Evolutionary conservation across 2,329 filamentous ascomycete genomes (phyloP).

Genomic region (Bipolaris cookei): DNA sequence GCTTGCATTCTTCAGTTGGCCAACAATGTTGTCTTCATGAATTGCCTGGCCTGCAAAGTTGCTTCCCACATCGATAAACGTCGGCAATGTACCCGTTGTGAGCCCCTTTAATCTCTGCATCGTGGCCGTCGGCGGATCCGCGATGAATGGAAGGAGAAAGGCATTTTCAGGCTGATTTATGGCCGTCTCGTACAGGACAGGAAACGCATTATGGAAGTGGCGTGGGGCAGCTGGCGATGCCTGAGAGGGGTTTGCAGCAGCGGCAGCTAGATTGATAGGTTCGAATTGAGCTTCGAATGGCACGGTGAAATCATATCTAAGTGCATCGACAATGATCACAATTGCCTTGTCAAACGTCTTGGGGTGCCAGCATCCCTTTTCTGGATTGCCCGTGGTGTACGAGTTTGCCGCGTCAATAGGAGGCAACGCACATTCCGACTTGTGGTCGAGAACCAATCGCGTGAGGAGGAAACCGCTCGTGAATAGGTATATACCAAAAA

Average conservation of each 20-base stretch:
- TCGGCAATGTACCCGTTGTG: slow-evolving; percentile 92
- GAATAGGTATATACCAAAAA: slow-evolving; percentile 85
- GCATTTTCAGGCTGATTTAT: slow-evolving; percentile 77
- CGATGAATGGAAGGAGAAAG: slow-evolving; percentile 92
- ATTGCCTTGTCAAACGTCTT: slow-evolving; percentile 92
- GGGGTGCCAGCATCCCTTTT: slow-evolving; percentile 91
- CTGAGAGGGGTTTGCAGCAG: slow-evolving; percentile 21
- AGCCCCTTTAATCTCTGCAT: slow-evolving; percentile 90
- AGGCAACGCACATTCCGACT: slow-evolving; percentile 75
- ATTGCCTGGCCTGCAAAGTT: slow-evolving; percentile 96
- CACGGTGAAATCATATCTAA: slow-evolving; percentile 96
- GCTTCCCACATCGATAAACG: slow-evolving; percentile 90
- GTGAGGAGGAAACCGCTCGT: slow-evolving; percentile 94
- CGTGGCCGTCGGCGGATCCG: slow-evolving; percentile 93
- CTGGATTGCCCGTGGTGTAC: slow-evolving; percentile 50
- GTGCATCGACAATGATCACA: slow-evolving; percentile 86
- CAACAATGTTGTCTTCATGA: slow-evolving; percentile 83
- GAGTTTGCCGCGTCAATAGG: slow-evolving; percentile 62
- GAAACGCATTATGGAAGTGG: slow-evolving; percentile 86
- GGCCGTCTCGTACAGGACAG: slow-evolving; percentile 84
- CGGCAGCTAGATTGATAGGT: slow-evolving; percentile 40
- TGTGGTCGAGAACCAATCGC: slow-evolving; percentile 77
- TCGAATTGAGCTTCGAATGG: slow-evolving; percentile 67
- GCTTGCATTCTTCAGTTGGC: slow-evolving; percentile 67
- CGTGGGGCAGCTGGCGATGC: slow-evolving; percentile 49